phyloP scores from a whole-genome alignment of 345 rosid genomes.

The Acer yangbiense region DNA sequence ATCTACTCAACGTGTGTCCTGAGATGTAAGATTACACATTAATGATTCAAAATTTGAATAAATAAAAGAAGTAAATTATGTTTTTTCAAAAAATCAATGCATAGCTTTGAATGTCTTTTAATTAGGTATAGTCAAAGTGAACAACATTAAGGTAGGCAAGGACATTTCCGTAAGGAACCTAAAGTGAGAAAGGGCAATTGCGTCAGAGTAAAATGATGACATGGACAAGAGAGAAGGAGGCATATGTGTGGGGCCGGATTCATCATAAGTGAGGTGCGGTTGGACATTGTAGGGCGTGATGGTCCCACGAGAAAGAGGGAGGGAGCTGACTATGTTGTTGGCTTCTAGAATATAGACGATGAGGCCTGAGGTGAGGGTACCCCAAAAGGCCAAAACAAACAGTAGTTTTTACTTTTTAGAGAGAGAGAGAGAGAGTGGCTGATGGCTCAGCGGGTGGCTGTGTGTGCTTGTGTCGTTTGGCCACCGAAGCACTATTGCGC shows the following conservation, averaged over 20 bases:
- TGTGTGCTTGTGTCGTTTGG: conserved; percentile 1
- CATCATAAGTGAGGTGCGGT: neutral
- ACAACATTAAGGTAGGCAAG: neutral
- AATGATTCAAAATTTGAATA: no score
- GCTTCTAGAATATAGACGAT: neutral
- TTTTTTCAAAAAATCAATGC: no score
- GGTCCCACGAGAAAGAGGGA: conserved; percentile 4
- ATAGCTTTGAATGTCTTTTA: no score
- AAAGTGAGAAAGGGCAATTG: neutral
- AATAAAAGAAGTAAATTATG: no score
- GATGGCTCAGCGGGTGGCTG: neutral
- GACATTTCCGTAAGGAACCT: neutral
- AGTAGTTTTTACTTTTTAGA: no score
- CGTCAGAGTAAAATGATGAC: conserved; percentile 2
- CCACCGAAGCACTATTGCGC: conserved; percentile 24
- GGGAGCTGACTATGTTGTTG: conserved; percentile 17
- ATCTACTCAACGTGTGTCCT: no score
- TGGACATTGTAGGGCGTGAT: neutral
- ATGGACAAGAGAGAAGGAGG: neutral
- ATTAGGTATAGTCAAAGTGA: no score
- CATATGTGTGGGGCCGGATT: neutral
- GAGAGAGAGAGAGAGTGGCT: neutral
- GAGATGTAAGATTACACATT: no score
- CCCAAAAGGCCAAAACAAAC: neutral
- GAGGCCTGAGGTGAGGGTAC: neutral